A percentile compares a stretch with the other conserved stretches of the same genome.
phyloP scores from a whole-genome alignment of 768 basidiomycete genomes.

The Gymnopilus junonius region DNA sequence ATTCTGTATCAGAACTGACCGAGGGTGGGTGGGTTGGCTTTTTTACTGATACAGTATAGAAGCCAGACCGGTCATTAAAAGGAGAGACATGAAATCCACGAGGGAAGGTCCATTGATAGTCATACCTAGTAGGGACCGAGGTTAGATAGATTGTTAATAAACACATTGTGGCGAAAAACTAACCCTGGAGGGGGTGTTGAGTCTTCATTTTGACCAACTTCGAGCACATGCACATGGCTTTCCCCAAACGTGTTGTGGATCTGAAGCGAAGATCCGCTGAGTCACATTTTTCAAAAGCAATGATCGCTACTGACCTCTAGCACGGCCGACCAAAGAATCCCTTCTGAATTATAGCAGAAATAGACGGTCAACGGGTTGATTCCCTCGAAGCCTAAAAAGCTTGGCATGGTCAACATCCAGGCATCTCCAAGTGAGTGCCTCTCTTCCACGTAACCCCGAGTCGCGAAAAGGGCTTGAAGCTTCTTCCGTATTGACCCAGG shows the following conservation, averaged over 20 bases:
- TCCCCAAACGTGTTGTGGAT: conserved; percentile 80
- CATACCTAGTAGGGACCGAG: conserved; percentile 39
- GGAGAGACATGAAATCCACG: conserved; percentile 79
- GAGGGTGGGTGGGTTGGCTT: conserved; percentile 46
- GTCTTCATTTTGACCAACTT: conserved; percentile 51
- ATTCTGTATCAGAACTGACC: conserved; percentile 7
- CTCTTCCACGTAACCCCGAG: conserved; percentile 29
- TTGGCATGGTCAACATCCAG: conserved; percentile 81
- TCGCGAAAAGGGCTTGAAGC: conserved; percentile 38
- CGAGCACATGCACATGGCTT: conserved; percentile 62
- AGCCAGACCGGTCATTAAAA: conserved; percentile 73
- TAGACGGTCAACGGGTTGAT: conserved; percentile 76
- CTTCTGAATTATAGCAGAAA: conserved; percentile 53
- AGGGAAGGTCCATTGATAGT: conserved; percentile 68
- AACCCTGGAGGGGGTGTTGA: conserved; percentile 33
- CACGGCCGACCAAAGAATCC: conserved; percentile 44
- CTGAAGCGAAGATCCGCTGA: conserved; percentile 30
- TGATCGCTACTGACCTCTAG: conserved; percentile 54
- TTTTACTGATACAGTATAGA: conserved; percentile 60
- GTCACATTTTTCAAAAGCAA: background rate
- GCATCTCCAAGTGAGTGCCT: conserved; percentile 44
- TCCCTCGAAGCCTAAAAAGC: conserved; percentile 65
- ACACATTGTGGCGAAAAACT: conserved; percentile 12
- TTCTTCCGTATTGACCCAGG: conserved; percentile 42
- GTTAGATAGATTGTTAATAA: background rate